Evolutionary conservation across 768 basidiomycete genomes (phyloP).

Genomic region (Podaxis sp.): DNA sequence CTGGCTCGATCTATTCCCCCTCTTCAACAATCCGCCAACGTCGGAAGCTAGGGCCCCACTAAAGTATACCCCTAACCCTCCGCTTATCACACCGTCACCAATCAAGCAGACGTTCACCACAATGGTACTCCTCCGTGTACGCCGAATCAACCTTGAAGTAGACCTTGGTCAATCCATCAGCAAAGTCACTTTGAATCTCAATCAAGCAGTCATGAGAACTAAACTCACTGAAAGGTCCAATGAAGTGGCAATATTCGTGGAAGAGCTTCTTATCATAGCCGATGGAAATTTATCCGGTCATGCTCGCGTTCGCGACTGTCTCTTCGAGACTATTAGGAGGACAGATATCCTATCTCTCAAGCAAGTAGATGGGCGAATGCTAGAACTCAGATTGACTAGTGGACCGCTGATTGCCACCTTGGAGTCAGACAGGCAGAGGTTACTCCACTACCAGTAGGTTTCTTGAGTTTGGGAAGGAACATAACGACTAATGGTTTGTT

Average conservation of each 20-base stretch:
- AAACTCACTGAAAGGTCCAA: slow-evolving; percentile 55
- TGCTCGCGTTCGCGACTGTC: slow-evolving; percentile 60
- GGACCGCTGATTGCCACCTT: slow-evolving; percentile 62
- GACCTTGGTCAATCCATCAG: slow-evolving; percentile 89
- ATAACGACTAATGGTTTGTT: slow-evolving; percentile 5
- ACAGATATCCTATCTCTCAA: slow-evolving; percentile 28
- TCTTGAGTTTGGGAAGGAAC: not conserved
- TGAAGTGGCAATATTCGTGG: slow-evolving; percentile 64
- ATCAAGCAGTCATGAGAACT: slow-evolving; percentile 60
- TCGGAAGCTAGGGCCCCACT: slow-evolving; percentile 12
- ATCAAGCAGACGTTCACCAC: slow-evolving; percentile 49
- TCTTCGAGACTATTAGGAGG: slow-evolving; percentile 71
- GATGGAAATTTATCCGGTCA: slow-evolving; percentile 70
- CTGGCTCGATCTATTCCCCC: slow-evolving; percentile 85
- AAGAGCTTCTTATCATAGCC: slow-evolving; percentile 61
- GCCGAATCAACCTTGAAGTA: slow-evolving; percentile 67
- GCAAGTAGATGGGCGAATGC: slow-evolving; percentile 44
- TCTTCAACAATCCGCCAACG: slow-evolving; percentile 46
- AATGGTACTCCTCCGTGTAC: slow-evolving; percentile 62
- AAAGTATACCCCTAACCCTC: slow-evolving; percentile 19
- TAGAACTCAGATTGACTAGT: slow-evolving; percentile 73
- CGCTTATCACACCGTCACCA: slow-evolving; percentile 13
- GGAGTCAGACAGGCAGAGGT: slow-evolving; percentile 71
- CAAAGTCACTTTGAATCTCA: slow-evolving; percentile 58
- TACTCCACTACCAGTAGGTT: slow-evolving; percentile 71